These are phyloP conservation scores for Trametes maxima DNA, from an alignment of 768 basidiomycete species.

Conservation along the genomic window DNA sequence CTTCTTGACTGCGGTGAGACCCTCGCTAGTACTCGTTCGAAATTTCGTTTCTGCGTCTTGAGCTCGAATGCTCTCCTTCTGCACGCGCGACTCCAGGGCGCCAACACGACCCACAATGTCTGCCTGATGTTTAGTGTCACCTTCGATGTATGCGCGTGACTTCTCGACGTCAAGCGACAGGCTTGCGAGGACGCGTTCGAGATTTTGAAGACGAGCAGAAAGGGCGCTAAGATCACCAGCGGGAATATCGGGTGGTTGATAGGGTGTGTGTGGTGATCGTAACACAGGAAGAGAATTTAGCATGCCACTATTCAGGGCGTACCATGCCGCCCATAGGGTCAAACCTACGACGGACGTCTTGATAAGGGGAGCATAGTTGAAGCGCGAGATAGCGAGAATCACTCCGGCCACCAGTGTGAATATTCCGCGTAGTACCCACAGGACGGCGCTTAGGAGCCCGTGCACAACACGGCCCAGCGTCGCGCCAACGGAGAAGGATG, in stretches of 20 bases:
- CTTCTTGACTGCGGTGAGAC: slow-evolving; percentile 51
- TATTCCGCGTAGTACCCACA: slow-evolving; percentile 1
- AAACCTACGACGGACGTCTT: slow-evolving; percentile 48
- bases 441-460: slow-evolving; percentile 28
- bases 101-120: slow-evolving; percentile 59
- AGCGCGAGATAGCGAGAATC: slow-evolving; percentile 39
- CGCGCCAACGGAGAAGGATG: slow-evolving; percentile 49
- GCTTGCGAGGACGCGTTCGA: slow-evolving; percentile 65
- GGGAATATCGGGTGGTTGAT: slow-evolving; percentile 58
- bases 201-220: slow-evolving; percentile 56
- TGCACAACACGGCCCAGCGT: slow-evolving; percentile 48
- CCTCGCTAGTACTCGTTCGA: slow-evolving; percentile 42
- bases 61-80: slow-evolving; percentile 46
- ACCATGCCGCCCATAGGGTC: slow-evolving; percentile 49
- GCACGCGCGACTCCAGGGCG: slow-evolving; percentile 56
- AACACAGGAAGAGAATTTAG: slow-evolving; percentile 27
- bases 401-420: not conserved
- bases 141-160: slow-evolving; percentile 52
- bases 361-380: slow-evolving; percentile 38
- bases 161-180: slow-evolving; percentile 60
- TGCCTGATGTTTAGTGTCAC: slow-evolving; percentile 49
- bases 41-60: slow-evolving; percentile 56
- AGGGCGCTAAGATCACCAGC: slow-evolving; percentile 70
- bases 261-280: slow-evolving; percentile 39
- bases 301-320: slow-evolving; percentile 37